phyloP scores from a whole-genome alignment of 306 rosid genomes.

The Fragaria ananassa region DNA sequence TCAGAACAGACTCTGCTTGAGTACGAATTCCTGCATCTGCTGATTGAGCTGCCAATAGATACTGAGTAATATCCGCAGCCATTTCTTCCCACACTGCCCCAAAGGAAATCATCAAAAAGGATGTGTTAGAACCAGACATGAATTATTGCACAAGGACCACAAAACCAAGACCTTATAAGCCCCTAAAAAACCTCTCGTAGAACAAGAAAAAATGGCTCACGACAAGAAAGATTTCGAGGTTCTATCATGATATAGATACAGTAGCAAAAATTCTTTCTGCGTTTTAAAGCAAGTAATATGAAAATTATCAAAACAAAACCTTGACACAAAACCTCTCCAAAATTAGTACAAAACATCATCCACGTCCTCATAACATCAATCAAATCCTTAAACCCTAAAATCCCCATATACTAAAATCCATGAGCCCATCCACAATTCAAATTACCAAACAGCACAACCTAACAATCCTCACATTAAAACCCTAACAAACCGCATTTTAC shows the following conservation, averaged over 20 bases:
- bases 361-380: background rate
- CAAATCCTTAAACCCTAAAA: slow-evolving; percentile 2
- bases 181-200: background rate
- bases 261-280: background rate
- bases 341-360: background rate
- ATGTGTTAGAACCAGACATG: background rate
- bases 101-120: background rate
- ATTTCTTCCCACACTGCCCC: slow-evolving; percentile 17
- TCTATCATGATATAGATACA: background rate
- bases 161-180: background rate
- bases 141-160: background rate
- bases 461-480: background rate
- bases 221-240: background rate
- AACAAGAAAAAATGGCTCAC: background rate
- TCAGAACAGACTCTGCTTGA: slow-evolving; percentile 32
- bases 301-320: background rate
- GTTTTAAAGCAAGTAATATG: background rate
- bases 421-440: background rate
- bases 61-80: slow-evolving; percentile 38
- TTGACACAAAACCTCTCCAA: background rate
- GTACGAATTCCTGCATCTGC: slow-evolving; percentile 35
- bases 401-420: background rate
- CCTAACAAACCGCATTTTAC: background rate
- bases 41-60: slow-evolving; percentile 38
- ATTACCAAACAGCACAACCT: background rate